Evolutionary conservation across 495 filamentous ascomycete genomes (phyloP).

Genomic region (Xylaria palmicola): DNA sequence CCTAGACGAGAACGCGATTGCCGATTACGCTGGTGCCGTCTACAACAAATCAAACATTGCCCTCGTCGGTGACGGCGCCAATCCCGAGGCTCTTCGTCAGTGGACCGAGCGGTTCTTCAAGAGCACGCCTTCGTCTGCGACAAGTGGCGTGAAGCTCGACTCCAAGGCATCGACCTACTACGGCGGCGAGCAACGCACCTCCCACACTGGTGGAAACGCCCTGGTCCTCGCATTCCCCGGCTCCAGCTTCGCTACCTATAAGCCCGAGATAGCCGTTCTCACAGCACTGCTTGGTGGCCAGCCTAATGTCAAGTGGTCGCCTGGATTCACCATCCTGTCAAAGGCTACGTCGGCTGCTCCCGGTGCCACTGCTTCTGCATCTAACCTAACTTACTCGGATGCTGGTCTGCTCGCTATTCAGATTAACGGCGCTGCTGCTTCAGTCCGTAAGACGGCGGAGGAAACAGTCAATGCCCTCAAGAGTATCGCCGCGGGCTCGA

Average conservation of each 20-base stretch:
- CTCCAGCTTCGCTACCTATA: constrained; percentile 73
- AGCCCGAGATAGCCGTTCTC: constrained; percentile 87
- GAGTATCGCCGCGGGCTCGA: constrained; percentile 68
- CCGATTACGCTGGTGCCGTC: constrained; percentile 68
- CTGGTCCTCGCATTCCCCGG: constrained; percentile 91
- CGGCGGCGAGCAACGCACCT: constrained; percentile 89
- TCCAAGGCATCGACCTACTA: constrained; percentile 71
- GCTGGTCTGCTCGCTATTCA: constrained; percentile 84
- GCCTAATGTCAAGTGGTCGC: constrained; percentile 90
- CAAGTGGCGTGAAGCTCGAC: constrained; percentile 38
- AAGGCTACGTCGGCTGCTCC: constrained; percentile 68
- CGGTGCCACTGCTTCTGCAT: constrained; percentile 64
- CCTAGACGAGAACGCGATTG: constrained; percentile 67
- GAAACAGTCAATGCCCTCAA: constrained; percentile 78
- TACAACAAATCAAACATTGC: constrained; percentile 89
- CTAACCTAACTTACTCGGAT: constrained; percentile 86
- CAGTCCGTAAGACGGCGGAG: constrained; percentile 57
- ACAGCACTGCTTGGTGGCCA: constrained; percentile 86
- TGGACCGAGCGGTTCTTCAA: constrained; percentile 93
- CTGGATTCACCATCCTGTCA: constrained; percentile 85
- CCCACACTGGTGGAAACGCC: constrained; percentile 68
- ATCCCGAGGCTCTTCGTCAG: constrained; percentile 72
- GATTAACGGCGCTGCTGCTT: constrained; percentile 67
- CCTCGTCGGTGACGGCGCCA: constrained; percentile 83
- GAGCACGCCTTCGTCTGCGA: constrained; percentile 42